These are phyloP conservation scores for Eimeria maxima DNA, from an alignment of 169 alveolate genomes.

Conservation along the genomic window DNA sequence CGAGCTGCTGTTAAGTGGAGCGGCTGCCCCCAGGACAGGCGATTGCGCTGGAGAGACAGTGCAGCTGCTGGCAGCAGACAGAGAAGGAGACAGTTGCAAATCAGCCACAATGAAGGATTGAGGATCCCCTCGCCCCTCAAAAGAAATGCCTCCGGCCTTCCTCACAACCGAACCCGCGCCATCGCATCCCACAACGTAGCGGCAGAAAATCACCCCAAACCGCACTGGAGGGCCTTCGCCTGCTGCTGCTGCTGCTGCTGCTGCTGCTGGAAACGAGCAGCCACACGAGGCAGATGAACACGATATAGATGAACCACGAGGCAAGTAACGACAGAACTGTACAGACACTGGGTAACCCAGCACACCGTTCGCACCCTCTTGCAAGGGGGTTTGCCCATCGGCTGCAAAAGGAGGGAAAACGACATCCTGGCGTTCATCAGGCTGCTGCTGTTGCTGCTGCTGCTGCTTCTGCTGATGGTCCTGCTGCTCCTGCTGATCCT, in stretches of 20 bases:
- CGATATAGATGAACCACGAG: not conserved
- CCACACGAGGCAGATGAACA: not conserved
- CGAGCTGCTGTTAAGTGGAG: not conserved
- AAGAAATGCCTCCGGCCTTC: conserved; percentile 51
- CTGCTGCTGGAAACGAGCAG: not conserved
- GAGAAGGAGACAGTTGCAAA: conserved; percentile 4
- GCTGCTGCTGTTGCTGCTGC: conserved; percentile 57
- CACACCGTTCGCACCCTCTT: not conserved
- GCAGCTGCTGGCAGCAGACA: not conserved
- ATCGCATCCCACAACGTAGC: conserved; percentile 80
- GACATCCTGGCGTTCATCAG: not conserved
- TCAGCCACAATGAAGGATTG: conserved; percentile 45
- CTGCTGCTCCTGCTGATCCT: conserved; percentile 21
- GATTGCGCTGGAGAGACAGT: not conserved
- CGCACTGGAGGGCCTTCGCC: not conserved
- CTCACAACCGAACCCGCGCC: conserved; percentile 72
- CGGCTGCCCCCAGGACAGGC: not conserved
- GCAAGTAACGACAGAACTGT: conserved; percentile 15
- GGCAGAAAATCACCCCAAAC: conserved; percentile 2
- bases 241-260: conserved; percentile 59
- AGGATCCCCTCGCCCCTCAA: not conserved
- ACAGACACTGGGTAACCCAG: conserved; percentile 53
- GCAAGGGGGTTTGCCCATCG: not conserved
- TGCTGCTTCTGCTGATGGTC: conserved; percentile 29
- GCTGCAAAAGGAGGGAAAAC: not conserved